Evolutionary conservation across 495 filamentous ascomycete species (phyloP).

Genomic region (Amniculicola lignicola): DNA sequence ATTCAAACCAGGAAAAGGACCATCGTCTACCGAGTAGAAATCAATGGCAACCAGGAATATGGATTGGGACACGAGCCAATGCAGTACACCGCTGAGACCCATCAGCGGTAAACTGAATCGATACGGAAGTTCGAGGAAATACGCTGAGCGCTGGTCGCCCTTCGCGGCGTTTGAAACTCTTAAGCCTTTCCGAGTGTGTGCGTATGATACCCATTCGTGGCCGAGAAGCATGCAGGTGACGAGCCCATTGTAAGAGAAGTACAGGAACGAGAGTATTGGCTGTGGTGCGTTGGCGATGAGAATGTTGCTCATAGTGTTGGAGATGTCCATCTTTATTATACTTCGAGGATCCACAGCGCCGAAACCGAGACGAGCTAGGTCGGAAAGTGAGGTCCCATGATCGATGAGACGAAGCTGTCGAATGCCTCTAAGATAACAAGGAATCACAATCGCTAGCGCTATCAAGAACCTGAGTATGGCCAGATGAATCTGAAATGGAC

Average conservation of each 20-base stretch:
- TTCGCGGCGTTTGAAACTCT: slow-evolving; percentile 8
- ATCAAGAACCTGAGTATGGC: no score
- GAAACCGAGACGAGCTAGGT: neutral
- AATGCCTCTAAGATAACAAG: neutral
- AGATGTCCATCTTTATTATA: neutral
- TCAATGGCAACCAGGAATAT: slow-evolving; percentile 24
- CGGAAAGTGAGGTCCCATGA: neutral
- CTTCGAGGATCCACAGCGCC: neutral
- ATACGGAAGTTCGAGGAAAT: slow-evolving; percentile 29
- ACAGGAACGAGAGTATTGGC: slow-evolving; percentile 19
- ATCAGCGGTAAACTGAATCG: slow-evolving; percentile 24
- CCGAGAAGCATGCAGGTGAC: slow-evolving; percentile 19
- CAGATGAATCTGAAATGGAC: no score
- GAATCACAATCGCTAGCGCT: neutral
- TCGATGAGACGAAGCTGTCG: neutral
- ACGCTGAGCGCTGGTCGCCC: slow-evolving; percentile 20
- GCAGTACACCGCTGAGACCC: slow-evolving; percentile 7
- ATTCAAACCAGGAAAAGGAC: neutral
- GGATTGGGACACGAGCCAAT: slow-evolving; percentile 27
- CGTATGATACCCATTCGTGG: slow-evolving; percentile 14
- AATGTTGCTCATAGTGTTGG: neutral
- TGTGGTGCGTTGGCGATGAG: slow-evolving; percentile 24
- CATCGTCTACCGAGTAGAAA: neutral
- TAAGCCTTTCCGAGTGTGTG: slow-evolving; percentile 14
- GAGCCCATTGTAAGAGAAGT: slow-evolving; percentile 26